A percentile compares a stretch with the other conserved stretches of the same genome.
phyloP scores from a whole-genome alignment of 306 rosid species.

The Aeschynomene evenia region DNA sequence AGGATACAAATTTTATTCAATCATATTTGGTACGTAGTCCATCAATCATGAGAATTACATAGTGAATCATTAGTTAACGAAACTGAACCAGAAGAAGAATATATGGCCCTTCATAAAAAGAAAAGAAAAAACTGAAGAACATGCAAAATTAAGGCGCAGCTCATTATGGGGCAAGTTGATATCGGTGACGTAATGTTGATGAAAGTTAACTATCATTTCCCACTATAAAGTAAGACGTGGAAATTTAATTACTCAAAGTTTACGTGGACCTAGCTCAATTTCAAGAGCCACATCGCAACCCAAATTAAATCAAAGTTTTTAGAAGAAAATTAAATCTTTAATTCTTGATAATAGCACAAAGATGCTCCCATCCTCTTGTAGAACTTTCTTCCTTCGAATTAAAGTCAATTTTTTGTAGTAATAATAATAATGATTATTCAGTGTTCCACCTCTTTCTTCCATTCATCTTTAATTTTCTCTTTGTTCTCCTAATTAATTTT shows the following conservation, averaged over 20 bases:
- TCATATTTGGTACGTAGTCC: no score
- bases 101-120: no score
- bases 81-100: conserved; percentile 2
- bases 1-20: no score
- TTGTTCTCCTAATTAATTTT: neutral
- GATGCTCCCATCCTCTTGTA: neutral
- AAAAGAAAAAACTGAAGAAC: neutral
- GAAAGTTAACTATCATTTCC: conserved; percentile 28
- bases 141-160: neutral
- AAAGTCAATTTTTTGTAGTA: conserved; percentile 25
- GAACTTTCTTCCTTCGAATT: conserved; percentile 27
- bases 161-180: neutral
- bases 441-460: neutral
- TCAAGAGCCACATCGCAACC: neutral
- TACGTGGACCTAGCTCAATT: neutral
- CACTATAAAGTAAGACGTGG: conserved; percentile 6
- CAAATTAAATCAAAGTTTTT: neutral
- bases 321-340: neutral
- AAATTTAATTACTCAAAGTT: conserved; percentile 15
- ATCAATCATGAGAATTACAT: neutral
- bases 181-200: conserved; percentile 38
- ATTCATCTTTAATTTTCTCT: neutral
- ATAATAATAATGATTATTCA: neutral
- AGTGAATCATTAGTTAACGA: neutral
- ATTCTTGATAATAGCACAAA: conserved; percentile 9